phyloP scores from a whole-genome alignment of 1,284 basidiomycete species.

The Microbotryum silenes-acaulis region DNA sequence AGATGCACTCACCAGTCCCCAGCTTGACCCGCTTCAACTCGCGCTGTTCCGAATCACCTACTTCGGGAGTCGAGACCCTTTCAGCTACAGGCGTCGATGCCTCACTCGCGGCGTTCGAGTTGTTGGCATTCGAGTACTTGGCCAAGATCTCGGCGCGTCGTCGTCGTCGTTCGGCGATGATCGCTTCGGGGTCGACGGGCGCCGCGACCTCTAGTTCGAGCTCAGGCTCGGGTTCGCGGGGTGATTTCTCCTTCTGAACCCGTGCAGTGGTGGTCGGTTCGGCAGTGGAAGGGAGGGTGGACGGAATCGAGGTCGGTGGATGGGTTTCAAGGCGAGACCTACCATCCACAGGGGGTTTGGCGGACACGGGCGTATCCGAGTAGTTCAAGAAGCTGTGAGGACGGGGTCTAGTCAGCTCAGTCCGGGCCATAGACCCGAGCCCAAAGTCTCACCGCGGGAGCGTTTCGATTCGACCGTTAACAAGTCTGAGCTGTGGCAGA shows the following conservation, averaged over 20 bases:
- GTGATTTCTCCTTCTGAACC: slow-evolving; percentile 1
- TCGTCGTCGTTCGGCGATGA: slow-evolving; percentile 67
- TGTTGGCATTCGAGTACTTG: slow-evolving; percentile 50
- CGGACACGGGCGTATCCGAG: too few relatives aligned
- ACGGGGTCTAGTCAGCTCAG: too few relatives aligned
- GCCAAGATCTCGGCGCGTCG: slow-evolving; percentile 76
- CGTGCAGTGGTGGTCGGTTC: neutral
- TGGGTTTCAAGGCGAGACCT: too few relatives aligned
- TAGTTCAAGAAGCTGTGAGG: too few relatives aligned
- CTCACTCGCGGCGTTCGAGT: slow-evolving; percentile 4
- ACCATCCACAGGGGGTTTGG: too few relatives aligned
- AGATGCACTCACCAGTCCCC: slow-evolving; percentile 16
- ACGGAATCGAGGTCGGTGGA: too few relatives aligned
- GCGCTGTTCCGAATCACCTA: slow-evolving; percentile 3
- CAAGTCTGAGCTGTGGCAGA: too few relatives aligned
- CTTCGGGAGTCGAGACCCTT: slow-evolving; percentile 6
- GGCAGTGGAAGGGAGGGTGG: too few relatives aligned
- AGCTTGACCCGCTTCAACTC: slow-evolving; percentile 20
- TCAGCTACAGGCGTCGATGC: slow-evolving; percentile 11
- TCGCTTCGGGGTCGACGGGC: slow-evolving; percentile 56
- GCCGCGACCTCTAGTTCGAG: slow-evolving; percentile 34
- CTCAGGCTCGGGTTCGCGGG: slow-evolving; percentile 23
- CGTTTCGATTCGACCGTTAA: too few relatives aligned
- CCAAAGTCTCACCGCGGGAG: too few relatives aligned
- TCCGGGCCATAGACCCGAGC: too few relatives aligned